Conservation (phyloP, 1,284 basidiomycete species). For the Ceratobasidium sp. region DNA sequence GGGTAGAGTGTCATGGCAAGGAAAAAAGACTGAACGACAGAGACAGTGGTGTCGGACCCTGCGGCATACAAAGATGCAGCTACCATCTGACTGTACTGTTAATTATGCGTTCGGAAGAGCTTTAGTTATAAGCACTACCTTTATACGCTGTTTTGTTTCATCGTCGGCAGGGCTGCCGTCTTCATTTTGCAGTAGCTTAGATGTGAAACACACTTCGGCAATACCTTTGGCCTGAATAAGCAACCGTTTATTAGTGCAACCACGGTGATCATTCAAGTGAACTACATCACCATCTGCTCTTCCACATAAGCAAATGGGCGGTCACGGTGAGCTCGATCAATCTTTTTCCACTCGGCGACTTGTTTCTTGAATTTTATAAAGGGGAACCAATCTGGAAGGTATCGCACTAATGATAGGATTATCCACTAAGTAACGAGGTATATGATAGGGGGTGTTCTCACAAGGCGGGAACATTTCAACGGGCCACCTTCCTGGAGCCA, state of each 20-base stretch:
- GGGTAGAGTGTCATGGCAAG: conserved; percentile 12
- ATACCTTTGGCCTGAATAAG: background rate
- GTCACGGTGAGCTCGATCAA: background rate
- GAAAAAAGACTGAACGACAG: conserved; percentile 6
- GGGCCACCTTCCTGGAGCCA: background rate
- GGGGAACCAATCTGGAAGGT: conserved; percentile 12
- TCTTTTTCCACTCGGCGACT: background rate
- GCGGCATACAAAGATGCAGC: conserved; percentile 52
- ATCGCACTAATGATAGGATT: background rate
- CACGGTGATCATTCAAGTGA: background rate
- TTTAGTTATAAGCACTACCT: background rate
- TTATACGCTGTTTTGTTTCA: background rate
- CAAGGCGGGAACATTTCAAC: conserved; percentile 9
- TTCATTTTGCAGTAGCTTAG: conserved; percentile 22
- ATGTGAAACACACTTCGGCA: conserved; percentile 6
- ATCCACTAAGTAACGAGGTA: too few species aligned
- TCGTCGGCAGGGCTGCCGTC: background rate
- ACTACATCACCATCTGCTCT: conserved; percentile 2
- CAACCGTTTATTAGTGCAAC: background rate
- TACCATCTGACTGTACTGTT: conserved; percentile 22
- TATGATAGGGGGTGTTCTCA: background rate
- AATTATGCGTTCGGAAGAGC: background rate
- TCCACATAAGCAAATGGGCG: conserved; percentile 5
- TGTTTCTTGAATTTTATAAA: background rate
- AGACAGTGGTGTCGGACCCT: conserved; percentile 43